phyloP scores from a whole-genome alignment of 2,329 filamentous ascomycete species.

The Venturiaceae sp. region DNA sequence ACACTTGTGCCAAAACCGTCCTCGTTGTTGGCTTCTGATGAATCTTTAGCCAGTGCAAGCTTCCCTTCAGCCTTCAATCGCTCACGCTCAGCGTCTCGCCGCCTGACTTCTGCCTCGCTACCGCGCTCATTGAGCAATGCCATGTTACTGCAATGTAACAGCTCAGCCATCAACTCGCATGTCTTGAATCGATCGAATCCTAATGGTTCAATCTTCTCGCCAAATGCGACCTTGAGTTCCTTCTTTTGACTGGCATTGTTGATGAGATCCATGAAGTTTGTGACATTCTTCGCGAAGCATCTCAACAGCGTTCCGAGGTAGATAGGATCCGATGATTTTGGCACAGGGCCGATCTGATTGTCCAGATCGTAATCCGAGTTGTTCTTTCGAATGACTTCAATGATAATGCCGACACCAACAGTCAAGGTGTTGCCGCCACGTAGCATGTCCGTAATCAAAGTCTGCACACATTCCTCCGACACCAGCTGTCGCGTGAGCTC shows the following conservation, averaged over 20 bases:
- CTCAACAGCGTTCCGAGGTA: slow-evolving; percentile 86
- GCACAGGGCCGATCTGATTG: slow-evolving; percentile 69
- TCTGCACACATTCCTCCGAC: slow-evolving; percentile 71
- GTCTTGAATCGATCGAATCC: slow-evolving; percentile 99
- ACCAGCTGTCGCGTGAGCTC: slow-evolving; percentile 92
- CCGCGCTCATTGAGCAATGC: slow-evolving; percentile 85
- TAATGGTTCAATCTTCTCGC: slow-evolving; percentile 80
- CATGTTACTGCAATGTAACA: slow-evolving; percentile 98
- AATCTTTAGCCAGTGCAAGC: slow-evolving; percentile 43
- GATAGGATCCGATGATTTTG: slow-evolving; percentile 84
- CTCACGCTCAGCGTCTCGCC: slow-evolving; percentile 73
- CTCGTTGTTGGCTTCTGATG: slow-evolving; percentile 47
- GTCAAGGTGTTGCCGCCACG: slow-evolving; percentile 87
- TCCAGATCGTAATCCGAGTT: slow-evolving; percentile 98
- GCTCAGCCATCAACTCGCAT: slow-evolving; percentile 95
- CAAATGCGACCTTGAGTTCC: slow-evolving; percentile 78
- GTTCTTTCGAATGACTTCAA: slow-evolving; percentile 98
- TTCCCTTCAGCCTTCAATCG: slow-evolving; percentile 68
- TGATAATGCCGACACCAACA: slow-evolving; percentile 92
- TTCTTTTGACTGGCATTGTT: slow-evolving; percentile 61
- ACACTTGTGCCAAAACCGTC: slow-evolving; percentile 42
- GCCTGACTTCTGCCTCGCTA: slow-evolving; percentile 75
- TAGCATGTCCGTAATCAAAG: slow-evolving; percentile 85
- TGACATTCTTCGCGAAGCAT: slow-evolving; percentile 82
- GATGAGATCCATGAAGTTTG: slow-evolving; percentile 87